Percentiles rank a stretch among this genome's conserved stretches.
phyloP scores from a whole-genome alignment of 495 filamentous ascomycete species.

The Penicillium manginii region DNA sequence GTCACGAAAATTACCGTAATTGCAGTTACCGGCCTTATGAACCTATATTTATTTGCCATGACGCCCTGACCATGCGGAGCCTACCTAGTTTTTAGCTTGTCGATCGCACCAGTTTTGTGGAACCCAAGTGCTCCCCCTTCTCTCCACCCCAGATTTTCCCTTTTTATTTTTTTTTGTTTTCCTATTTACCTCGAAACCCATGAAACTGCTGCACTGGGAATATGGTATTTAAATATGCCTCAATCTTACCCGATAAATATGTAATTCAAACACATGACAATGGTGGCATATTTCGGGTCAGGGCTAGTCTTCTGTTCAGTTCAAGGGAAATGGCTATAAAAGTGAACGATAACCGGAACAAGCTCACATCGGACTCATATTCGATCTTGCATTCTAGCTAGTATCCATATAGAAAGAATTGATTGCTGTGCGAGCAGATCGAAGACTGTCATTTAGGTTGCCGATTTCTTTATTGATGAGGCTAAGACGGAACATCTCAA shows the following conservation, averaged over 20 bases:
- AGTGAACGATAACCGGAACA: slow-evolving; percentile 3
- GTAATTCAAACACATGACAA: neutral
- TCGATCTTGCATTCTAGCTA: slow-evolving; percentile 3
- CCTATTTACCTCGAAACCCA: neutral
- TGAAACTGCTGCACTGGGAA: neutral
- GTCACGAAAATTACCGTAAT: neutral
- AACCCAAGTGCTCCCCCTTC: neutral
- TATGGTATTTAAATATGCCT: neutral
- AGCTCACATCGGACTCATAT: neutral
- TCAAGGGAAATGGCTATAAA: neutral
- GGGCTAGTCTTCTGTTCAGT: too few relatives aligned
- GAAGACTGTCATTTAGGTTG: slow-evolving; percentile 1
- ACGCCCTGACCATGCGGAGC: neutral
- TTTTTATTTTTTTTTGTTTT: neutral
- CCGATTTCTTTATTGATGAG: slow-evolving; percentile 1
- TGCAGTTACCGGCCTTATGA: neutral
- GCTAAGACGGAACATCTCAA: neutral
- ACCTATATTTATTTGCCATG: neutral
- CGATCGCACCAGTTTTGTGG: neutral
- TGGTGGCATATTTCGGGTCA: neutral
- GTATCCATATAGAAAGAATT: slow-evolving; percentile 2
- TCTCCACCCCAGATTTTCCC: neutral
- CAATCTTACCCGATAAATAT: slow-evolving; percentile 1
- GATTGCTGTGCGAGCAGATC: neutral
- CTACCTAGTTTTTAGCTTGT: neutral